These are phyloP conservation scores for Sporothrix schenckii DNA, from an alignment of 2,329 filamentous ascomycete species.

Conservation along the genomic window DNA sequence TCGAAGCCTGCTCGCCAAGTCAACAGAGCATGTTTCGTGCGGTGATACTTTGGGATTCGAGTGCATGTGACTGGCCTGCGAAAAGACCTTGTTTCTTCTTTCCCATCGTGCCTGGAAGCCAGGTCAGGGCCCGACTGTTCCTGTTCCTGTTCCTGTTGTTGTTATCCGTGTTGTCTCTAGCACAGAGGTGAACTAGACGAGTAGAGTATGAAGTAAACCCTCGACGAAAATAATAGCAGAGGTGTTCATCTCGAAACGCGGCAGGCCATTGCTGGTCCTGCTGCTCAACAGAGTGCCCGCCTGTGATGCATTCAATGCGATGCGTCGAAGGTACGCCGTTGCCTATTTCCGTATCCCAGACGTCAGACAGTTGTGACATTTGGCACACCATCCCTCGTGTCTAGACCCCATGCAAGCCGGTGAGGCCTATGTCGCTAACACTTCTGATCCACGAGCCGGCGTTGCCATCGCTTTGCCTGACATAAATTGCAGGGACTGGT, in stretches of 20 bases:
- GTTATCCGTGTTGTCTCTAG: background rate
- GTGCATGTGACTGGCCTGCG: background rate
- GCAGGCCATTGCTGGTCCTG: conserved; percentile 24
- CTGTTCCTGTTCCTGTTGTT: too few relatives aligned
- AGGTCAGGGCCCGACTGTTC: background rate
- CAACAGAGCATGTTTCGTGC: conserved; percentile 19
- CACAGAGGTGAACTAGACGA: background rate
- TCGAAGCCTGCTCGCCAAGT: conserved; percentile 26
- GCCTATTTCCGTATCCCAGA: background rate
- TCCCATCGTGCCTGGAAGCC: background rate
- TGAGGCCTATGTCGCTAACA: conserved; percentile 1
- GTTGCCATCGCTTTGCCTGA: conserved; percentile 24
- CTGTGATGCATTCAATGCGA: conserved; percentile 17
- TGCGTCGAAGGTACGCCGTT: background rate
- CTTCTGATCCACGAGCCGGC: conserved; percentile 3
- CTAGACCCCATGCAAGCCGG: background rate
- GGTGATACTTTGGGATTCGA: conserved; percentile 24
- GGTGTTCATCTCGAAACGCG: conserved; percentile 27
- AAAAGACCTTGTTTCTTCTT: background rate
- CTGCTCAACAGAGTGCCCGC: conserved; percentile 20
- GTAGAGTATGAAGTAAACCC: background rate
- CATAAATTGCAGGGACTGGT: conserved; percentile 26
- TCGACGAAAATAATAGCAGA: background rate
- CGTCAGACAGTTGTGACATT: background rate
- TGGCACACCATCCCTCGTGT: conserved; percentile 13